Evolutionary conservation across 441 rosid species (phyloP), one percentile per base, ranked within the genome.

Genomic region (Corymbia citriodora): DNA sequence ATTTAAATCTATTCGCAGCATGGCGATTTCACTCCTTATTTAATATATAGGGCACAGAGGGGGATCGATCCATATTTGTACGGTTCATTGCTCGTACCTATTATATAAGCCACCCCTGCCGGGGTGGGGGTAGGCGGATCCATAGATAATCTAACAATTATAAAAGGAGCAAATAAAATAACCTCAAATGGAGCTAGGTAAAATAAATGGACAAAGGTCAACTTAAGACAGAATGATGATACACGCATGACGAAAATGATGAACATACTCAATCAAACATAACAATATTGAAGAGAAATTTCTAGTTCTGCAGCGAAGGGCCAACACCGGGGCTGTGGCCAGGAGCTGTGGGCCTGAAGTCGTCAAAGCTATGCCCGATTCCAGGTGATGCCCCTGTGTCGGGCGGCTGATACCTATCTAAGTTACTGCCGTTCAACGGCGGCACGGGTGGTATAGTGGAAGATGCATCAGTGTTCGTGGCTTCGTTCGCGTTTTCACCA

Each of bases 261-360:
- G 53, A 40, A 21, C 21, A 63, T 61, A 27, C 16, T 61, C 31
- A 61, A 61, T 61, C 68, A 31, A 27, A 61, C 68, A 61, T 61
- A 61, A 27, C 68, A 27, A 61, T 27, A 61, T 61, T n/a, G 68
- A 61, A 11, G 13, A 27, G 10, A 27, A 61, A 27, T 25, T 31
- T n/a, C 74, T 88, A 88, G 89, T 61, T 88, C 53, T 63, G 82
- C 40, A 65, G 48, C 23, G 33, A 57, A 45, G 63, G 82, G 45
- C 89, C 89, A 45, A 88, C 82, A 15, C 89, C 89, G 5, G 89
- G 89, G 72, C 89, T 88, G 79, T 88, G 89, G 12, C 89, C 81
- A 7, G 89, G 89, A 59, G 89, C 21, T 33, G 55, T 88, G 81
- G 89, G 89, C 81, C 89, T 61, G 54, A 88, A 63, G 57, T 63